Percentiles rank a stretch among this genome's conserved stretches.
Conservation (phyloP, 2,329 filamentous ascomycete species). For the Sporothrix luriei region DNA sequence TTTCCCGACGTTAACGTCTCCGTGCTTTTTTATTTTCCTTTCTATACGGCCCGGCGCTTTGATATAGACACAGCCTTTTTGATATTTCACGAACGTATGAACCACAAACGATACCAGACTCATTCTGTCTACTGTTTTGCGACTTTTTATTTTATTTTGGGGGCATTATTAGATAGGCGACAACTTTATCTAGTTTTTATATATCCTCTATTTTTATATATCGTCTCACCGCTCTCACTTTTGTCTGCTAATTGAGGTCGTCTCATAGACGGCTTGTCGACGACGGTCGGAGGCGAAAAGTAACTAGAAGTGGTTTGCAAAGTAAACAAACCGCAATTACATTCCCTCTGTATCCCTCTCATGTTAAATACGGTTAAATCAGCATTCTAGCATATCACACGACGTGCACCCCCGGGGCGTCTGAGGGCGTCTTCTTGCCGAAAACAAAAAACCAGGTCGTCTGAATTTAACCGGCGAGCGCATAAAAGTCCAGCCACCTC, state of each 20-base stretch:
- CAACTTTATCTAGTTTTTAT: too few relatives aligned
- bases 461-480: conserved; percentile 21
- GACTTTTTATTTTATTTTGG: neutral
- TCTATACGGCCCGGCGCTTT: neutral
- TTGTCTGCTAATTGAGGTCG: neutral
- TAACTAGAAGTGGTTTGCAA: neutral
- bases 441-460: conserved; percentile 12
- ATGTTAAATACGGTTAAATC: conserved; percentile 4
- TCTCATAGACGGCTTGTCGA: neutral
- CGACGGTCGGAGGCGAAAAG: neutral
- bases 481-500: conserved; percentile 15
- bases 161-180: neutral
- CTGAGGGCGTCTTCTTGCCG: neutral
- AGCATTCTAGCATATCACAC: neutral
- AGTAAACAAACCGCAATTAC: neutral
- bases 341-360: neutral
- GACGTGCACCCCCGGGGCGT: neutral
- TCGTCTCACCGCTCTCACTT: neutral
- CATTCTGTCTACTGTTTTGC: neutral
- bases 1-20: neutral
- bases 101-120: neutral
- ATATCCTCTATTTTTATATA: too few relatives aligned
- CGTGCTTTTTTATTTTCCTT: neutral
- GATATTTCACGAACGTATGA: conserved; percentile 12
- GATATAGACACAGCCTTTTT: neutral